phyloP scores from a whole-genome alignment of 2,329 filamentous ascomycete genomes.

The Colletotrichum viniferum region DNA sequence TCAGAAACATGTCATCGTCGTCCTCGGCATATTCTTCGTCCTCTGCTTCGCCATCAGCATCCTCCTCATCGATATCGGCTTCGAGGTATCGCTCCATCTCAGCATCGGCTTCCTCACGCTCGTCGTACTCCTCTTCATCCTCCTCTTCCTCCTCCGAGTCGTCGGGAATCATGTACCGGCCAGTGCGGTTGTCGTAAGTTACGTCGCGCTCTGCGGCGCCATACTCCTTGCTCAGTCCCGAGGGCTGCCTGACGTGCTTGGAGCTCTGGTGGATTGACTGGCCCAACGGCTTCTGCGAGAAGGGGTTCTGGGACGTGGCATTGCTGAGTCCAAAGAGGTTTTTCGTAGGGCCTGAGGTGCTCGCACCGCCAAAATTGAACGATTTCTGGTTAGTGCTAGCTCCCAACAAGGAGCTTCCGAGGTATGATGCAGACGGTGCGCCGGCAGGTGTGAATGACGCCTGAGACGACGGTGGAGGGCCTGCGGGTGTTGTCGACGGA shows the following conservation, averaged over 20 bases:
- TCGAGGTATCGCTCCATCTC: conserved; percentile 41
- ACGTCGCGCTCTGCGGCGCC: conserved; percentile 5
- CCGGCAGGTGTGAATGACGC: conserved; percentile 62
- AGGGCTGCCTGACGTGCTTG: conserved; percentile 45
- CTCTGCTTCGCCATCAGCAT: conserved; percentile 40
- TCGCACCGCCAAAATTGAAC: conserved; percentile 41
- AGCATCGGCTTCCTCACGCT: conserved; percentile 32
- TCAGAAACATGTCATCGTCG: conserved; percentile 54
- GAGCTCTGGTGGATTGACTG: conserved; percentile 47
- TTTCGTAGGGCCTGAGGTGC: conserved; percentile 32
- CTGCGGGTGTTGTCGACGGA: conserved; percentile 59
- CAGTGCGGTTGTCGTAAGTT: conserved; percentile 21
- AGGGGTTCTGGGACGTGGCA: conserved; percentile 42
- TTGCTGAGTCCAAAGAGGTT: conserved; percentile 43
- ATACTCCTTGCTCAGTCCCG: conserved; percentile 54
- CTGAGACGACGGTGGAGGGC: conserved; percentile 54
- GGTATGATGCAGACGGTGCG: conserved; percentile 58
- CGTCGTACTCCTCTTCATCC: conserved; percentile 32
- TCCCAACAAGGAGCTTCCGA: conserved; percentile 59
- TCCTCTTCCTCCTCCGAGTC: conserved; percentile 36
- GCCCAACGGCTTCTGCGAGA: conserved; percentile 48
- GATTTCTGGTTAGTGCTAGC: conserved; percentile 43
- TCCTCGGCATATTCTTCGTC: conserved; percentile 44
- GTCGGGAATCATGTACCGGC: conserved; percentile 26
- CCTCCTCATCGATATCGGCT: conserved; percentile 35